Evolutionary conservation across 2,329 filamentous ascomycete species (phyloP).

Genomic region (Colletotrichum chrysophilum): DNA sequence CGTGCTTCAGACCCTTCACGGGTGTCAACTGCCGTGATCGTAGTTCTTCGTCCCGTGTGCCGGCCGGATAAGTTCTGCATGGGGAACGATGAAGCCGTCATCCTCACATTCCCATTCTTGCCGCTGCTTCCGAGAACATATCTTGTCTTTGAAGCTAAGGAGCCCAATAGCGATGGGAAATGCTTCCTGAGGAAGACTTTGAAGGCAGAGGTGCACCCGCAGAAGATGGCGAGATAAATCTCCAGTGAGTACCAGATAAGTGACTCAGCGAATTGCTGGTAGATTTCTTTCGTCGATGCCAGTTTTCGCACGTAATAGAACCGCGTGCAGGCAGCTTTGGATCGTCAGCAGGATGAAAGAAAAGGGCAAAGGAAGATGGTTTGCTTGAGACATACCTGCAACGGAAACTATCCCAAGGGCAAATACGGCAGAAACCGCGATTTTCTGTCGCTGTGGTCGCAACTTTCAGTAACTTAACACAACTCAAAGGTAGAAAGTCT

Average conservation of each 20-base stretch:
- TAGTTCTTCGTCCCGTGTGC: background rate
- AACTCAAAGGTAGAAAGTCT: background rate
- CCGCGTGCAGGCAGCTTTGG: background rate
- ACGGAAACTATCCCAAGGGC: background rate
- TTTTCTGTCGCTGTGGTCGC: background rate
- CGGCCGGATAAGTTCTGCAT: background rate
- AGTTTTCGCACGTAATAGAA: background rate
- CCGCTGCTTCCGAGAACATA: background rate
- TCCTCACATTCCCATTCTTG: background rate
- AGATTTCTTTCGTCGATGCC: background rate
- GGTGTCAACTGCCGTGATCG: background rate
- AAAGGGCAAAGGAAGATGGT: background rate
- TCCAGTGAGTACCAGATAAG: background rate
- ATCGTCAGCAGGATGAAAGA: background rate
- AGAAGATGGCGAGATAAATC: background rate
- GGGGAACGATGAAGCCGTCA: background rate
- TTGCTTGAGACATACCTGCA: background rate
- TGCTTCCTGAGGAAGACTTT: background rate
- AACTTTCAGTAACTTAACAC: fast-evolving
- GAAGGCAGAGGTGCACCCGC: background rate
- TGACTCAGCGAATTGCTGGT: background rate
- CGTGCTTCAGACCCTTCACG: background rate
- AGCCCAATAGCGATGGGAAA: background rate
- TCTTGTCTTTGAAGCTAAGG: background rate
- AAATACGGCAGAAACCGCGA: background rate